Conservation (phyloP, 805 yeast species). For the Wickerhamiella spandovensis region DNA sequence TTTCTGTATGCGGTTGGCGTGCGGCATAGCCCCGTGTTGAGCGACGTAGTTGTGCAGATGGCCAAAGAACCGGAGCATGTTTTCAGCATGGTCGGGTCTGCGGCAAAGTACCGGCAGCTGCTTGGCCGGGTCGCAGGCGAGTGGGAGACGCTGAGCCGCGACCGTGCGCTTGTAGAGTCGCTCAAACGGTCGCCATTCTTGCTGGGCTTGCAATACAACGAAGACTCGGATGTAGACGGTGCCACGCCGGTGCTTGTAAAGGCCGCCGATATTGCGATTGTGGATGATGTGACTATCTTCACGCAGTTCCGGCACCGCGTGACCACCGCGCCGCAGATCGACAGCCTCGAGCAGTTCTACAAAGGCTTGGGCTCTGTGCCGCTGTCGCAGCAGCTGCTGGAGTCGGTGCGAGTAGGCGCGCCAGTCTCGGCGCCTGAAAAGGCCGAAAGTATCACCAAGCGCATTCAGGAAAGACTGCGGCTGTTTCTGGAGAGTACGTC, state of each 20-base stretch:
- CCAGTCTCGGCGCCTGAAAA: conserved; percentile 4
- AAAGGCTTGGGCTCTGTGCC: conserved; percentile 20
- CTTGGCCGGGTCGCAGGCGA: conserved; percentile 7
- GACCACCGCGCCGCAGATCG: conserved; percentile 25
- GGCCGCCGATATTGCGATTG: conserved; percentile 22
- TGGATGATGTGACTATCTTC: conserved; percentile 26
- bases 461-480: conserved; percentile 22
- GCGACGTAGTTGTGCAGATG: conserved; percentile 21
- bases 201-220: conserved; percentile 15
- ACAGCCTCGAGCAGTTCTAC: conserved; percentile 22
- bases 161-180: conserved; percentile 11
- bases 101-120: conserved; percentile 15
- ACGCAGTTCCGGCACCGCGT: conserved; percentile 24
- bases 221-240: neutral
- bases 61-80: conserved; percentile 18
- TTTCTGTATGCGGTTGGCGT: conserved; percentile 25
- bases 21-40: conserved; percentile 21
- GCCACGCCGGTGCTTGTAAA: conserved; percentile 15
- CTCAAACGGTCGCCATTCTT: conserved; percentile 22
- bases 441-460: conserved; percentile 11
- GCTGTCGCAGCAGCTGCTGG: conserved; percentile 20
- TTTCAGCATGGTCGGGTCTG: conserved; percentile 16
- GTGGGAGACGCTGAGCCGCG: conserved; percentile 7
- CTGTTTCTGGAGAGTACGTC: conserved; percentile 23
- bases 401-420: conserved; percentile 19